These are phyloP conservation scores for Persicaria tinctoria DNA, from an alignment of 148 eudicot genomes.

Conservation along the genomic window DNA sequence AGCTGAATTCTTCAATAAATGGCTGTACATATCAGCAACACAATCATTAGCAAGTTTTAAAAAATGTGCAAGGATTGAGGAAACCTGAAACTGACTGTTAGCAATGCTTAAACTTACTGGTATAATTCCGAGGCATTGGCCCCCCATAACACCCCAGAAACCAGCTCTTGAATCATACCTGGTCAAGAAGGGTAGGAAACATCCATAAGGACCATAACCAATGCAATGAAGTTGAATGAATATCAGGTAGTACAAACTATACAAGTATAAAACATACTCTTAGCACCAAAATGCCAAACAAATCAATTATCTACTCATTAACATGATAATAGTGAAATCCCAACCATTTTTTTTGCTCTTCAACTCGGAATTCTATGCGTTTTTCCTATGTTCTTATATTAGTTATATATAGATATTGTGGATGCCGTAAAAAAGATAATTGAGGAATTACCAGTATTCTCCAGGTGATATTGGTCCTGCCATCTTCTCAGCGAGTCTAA, in stretches of 20 bases:
- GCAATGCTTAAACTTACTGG: constrained; percentile 49
- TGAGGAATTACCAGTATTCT: constrained; percentile 57
- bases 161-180: constrained; percentile 94
- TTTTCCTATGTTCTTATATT: neutral
- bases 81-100: neutral
- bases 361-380: neutral
- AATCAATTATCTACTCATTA: neutral
- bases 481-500: constrained; percentile 63
- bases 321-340: neutral
- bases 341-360: no score
- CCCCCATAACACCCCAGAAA: constrained; percentile 93
- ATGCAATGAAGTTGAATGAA: neutral
- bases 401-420: neutral
- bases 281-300: neutral
- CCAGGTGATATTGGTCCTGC: constrained; percentile 87
- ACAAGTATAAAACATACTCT: neutral
- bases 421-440: neutral
- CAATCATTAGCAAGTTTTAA: neutral
- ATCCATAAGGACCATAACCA: neutral
- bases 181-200: neutral
- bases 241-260: neutral
- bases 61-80: neutral
- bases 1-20: constrained; percentile 66
- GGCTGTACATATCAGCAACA: constrained; percentile 46
- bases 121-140: constrained; percentile 78